Evolutionary conservation across 2,329 filamentous ascomycete species (phyloP), one percentile per base, ranked within the genome.

Genomic region (Chaetomium globosum): DNA sequence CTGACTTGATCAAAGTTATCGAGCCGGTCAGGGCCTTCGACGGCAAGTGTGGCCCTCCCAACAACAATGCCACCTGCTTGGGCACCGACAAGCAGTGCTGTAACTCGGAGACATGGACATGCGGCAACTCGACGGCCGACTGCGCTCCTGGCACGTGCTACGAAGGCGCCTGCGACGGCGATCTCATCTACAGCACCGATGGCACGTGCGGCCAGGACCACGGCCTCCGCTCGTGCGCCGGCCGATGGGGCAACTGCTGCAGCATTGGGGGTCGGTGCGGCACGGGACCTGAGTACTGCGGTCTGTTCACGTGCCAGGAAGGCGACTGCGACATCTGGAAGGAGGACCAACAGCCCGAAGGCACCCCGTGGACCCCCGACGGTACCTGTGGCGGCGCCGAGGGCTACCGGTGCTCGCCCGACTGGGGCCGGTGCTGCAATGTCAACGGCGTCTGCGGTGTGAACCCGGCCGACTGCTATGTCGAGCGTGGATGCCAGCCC

Each of bases 81-180:
- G 75, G 74, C 19, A 69, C 67, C n/a, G 66, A 69, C 4, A 36
- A 30, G n/a, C 73, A 72, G 49, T 77, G 74, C 69, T 78, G 75
- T 65, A 77, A 77, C 65, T 65, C 72, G 9, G 51, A 73, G 64
- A 77, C 71, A 9, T 76, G 69, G 68, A 75, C 30, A 16, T 77
- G 75, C 67, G 73, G 75, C 33, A 51, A 73, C 39, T 64, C 70
- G 19, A 51, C 23, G 55, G 71, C 68, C 13, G 75, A 77, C 63
- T 78, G 75, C 65, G 68, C 70, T 21, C 59, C 54, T 8, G 74
- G 75, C 13, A 77, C 70, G 43, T 78, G 76, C 68, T 77, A 74
- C 65, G 72, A 75, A 39, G 77, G 75, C 36, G 60, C 52, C 9
- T 78, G 76, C 65, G 12, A 12, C 3, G 76, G 76, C 19, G 71